Conservation (phyloP, 306 rosid species). For the Rubus idaeus region DNA sequence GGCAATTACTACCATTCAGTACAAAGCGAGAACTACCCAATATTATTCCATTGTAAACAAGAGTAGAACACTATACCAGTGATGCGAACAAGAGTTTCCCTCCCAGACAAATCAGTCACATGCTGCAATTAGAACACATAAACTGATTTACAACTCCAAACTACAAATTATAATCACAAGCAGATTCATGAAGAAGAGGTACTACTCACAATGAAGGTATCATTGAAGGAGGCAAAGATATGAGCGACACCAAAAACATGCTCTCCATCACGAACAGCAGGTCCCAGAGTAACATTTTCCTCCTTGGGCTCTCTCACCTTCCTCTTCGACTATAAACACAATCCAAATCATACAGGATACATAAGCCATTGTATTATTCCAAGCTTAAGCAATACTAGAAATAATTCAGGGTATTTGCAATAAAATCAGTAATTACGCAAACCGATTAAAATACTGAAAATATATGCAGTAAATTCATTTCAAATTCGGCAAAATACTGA, state of each 20-base stretch:
- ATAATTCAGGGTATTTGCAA: neutral
- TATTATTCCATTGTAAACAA: neutral
- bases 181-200: neutral
- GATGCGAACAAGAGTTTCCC: slow-evolving; percentile 87
- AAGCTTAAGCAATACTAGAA: too few species aligned
- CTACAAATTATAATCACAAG: neutral
- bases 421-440: neutral
- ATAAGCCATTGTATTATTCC: neutral
- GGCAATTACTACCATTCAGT: neutral
- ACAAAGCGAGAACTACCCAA: neutral
- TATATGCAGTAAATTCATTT: neutral
- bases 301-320: slow-evolving; percentile 56
- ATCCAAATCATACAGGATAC: neutral
- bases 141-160: neutral
- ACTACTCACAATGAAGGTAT: slow-evolving; percentile 44
- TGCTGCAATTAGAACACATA: slow-evolving; percentile 45
- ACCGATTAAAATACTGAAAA: neutral
- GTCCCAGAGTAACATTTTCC: slow-evolving; percentile 51
- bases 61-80: slow-evolving; percentile 40
- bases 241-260: slow-evolving; percentile 51
- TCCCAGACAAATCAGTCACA: slow-evolving; percentile 86
- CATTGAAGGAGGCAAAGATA: slow-evolving; percentile 54
- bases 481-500: too few species aligned
- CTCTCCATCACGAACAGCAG: slow-evolving; percentile 48
- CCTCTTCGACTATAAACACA: slow-evolving; percentile 36